Evolutionary conservation across 2,329 filamentous ascomycete genomes (phyloP), one percentile per base, ranked within the genome.

Genomic region (Trichoderma sp.): DNA sequence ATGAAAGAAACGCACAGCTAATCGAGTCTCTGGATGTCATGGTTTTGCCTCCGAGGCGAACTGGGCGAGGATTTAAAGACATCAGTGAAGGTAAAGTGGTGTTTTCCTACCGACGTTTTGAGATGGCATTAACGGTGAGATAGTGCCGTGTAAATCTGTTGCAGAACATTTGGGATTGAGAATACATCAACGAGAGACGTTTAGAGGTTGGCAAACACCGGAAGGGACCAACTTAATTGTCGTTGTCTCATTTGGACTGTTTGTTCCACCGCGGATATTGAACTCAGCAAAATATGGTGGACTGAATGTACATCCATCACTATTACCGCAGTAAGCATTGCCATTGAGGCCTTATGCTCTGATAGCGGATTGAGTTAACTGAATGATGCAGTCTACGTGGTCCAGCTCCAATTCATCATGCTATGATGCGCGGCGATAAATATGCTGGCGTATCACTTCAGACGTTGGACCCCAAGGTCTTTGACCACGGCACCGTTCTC

Each of bases 191-290:
- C 88, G 94, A 76, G 92, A 96, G 80, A 96, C 93, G 0, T 98
- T 98, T 83, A 94, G 89, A 6, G 90, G 90, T 50, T 98, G 95
- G 95, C 87, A 90, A 88, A 88, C 92, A 41, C 92, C 92, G 0
- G 80, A 82, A 60, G 81, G 86, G 3, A 91, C 91, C 78, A 95
- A 98, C 82, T 87, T 99, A 75, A 89, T 99, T 79, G 88, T 98
- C 63, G 95, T 95, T 65, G 97, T 98, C 5, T 98, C 97, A 0
- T 99, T 98, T 84, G 97, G 97, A 3, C 89, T 98, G 8, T 93
- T 98, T 77, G 92, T 99, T 1, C 97, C 97, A 0, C 88, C 89
- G 0, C 89, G 94, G 5, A 91, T 98, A 18, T 87, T 99, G 27
- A 86, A 86, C 27, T 85, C 85, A 1, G 90, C 93, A 29, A 90